Evolutionary conservation across 495 filamentous ascomycete genomes (phyloP).

Genomic region (Aspergillus wentii): DNA sequence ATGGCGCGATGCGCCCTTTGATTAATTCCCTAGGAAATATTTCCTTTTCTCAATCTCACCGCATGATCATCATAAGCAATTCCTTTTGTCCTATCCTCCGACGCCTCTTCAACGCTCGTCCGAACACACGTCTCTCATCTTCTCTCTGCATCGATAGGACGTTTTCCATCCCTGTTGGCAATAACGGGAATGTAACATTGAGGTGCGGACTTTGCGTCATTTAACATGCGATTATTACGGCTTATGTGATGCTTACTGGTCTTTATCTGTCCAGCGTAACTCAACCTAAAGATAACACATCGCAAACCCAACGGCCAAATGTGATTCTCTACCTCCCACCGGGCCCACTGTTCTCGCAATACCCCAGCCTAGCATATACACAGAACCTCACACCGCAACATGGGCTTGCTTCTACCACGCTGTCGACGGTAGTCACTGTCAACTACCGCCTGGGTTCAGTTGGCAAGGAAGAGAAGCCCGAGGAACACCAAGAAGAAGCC

Average conservation of each 20-base stretch:
- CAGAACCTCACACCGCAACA: slow-evolving; percentile 22
- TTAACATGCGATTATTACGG: too few relatives aligned
- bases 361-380: neutral
- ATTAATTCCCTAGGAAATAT: neutral
- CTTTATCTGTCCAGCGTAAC: slow-evolving; percentile 17
- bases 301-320: too few relatives aligned
- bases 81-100: neutral
- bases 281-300: slow-evolving; percentile 10
- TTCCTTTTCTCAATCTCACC: too few relatives aligned
- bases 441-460: slow-evolving; percentile 37
- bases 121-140: too few relatives aligned
- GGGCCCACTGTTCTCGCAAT: slow-evolving; percentile 26
- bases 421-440: slow-evolving; percentile 33
- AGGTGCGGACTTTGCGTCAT: too few relatives aligned
- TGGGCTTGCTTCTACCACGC: slow-evolving; percentile 21
- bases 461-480: neutral
- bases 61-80: too few relatives aligned
- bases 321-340: slow-evolving; percentile 35
- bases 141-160: neutral
- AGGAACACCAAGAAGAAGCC: neutral
- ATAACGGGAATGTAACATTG: slow-evolving; percentile 27
- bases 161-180: slow-evolving; percentile 23
- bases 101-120: neutral
- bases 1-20: slow-evolving; percentile 5
- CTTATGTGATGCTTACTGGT: neutral